Evolutionary conservation across 2,329 filamentous ascomycete species (phyloP).

Genomic region (Penicillium sp.): DNA sequence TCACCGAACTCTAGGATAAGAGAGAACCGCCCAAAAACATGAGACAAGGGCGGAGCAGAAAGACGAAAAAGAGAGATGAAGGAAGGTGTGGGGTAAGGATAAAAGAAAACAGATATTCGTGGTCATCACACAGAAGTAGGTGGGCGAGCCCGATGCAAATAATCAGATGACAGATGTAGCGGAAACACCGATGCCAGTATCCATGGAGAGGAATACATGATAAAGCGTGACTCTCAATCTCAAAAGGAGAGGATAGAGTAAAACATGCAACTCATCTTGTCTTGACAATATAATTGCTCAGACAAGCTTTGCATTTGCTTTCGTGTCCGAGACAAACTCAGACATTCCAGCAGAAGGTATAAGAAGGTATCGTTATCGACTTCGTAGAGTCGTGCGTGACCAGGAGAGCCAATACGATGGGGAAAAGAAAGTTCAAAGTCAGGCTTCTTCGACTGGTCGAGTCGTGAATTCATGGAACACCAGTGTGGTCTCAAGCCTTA

Average conservation of each 20-base stretch:
- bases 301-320: conserved; percentile 7
- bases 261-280: conserved; percentile 4
- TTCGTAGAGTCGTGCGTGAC: conserved; percentile 20
- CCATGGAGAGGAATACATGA: conserved; percentile 4
- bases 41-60: conserved; percentile 12
- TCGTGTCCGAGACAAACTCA: background rate
- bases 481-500: conserved; percentile 28
- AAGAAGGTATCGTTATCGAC: conserved; percentile 12
- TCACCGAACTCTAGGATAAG: conserved; percentile 20
- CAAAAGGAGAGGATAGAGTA: conserved; percentile 4
- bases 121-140: conserved; percentile 16
- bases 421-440: background rate
- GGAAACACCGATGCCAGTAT: background rate
- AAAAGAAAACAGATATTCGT: conserved; percentile 17
- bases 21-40: conserved; percentile 13
- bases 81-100: background rate
- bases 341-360: background rate
- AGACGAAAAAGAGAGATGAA: conserved; percentile 3
- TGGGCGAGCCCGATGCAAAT: conserved; percentile 13
- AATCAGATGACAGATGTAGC: conserved; percentile 5
- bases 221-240: conserved; percentile 6
- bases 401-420: conserved; percentile 6
- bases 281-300: background rate
- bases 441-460: conserved; percentile 18
- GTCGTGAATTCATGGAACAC: conserved; percentile 35